Base-by-base conservation (phyloP, 192 early-diverging fungal genomes). In the Pilobolus umbonatus region DNA sequence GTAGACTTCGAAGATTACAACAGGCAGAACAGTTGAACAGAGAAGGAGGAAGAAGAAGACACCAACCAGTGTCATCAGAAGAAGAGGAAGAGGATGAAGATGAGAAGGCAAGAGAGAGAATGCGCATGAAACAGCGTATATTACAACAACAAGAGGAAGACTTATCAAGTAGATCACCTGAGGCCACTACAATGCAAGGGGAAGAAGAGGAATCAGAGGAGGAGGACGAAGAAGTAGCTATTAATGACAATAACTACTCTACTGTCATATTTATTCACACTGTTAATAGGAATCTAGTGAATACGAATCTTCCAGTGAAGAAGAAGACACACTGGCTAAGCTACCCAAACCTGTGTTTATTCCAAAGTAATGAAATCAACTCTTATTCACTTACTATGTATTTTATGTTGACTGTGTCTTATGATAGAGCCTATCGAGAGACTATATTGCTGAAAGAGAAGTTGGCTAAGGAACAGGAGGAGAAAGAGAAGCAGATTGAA, bases 271-370 rank as follows among this genome's bases (percentile, higher is more conserved):
- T n/a, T n/a, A n/a, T n/a, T n/a, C n/a, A 28, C 12, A 9, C 11
- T 42, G 30, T 21, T 36, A n/a, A 46, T 51, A 68, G 66, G 35
- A 51, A 10, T 63, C 61, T 15, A 69, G 61, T 34, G 83, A 85
- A 45, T 78, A 82, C 50, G 80, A 81, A 21, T 78, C 80, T 4
- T 81, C 79, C 29, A 85, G 84, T 25, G 88, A 91, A 60, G 93
- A 92, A 45, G 75, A 78, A 31, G 72, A 81, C 17, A 72, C 82
- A 11, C 61, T 72, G 5, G 76, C 61, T 31, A 73, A 75, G 12
- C 64, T 95, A 61, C 66, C 93, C 10, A 96, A 95, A 64, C 96
- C 96, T 3, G 80, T 95, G 19, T 98, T 97, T 79, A 84, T 96
- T 40, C 85, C 92, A 62, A 97, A 92, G 87, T 88, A 86, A n/a